phyloP scores from a whole-genome alignment of 352 stramenopile species.

The Phytophthora sp. region DNA sequence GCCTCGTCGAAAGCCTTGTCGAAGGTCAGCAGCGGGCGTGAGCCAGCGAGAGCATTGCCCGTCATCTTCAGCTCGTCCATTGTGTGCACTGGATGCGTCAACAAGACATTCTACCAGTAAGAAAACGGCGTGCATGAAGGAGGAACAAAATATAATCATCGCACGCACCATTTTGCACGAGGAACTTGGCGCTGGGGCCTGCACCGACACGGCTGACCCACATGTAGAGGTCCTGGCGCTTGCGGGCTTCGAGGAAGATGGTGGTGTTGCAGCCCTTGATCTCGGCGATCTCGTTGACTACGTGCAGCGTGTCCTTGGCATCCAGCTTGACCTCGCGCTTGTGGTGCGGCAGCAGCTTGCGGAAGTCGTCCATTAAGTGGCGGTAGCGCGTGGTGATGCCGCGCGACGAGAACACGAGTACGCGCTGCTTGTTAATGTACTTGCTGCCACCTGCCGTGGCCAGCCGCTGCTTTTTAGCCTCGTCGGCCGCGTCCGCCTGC shows the following conservation, averaged over 20 bases:
- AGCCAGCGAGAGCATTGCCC: slow-evolving; percentile 98
- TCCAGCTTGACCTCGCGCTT: slow-evolving; percentile 99
- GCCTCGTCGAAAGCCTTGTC: slow-evolving; percentile 92
- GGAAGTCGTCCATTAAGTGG: slow-evolving; percentile 98
- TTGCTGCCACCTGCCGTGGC: slow-evolving; percentile 38
- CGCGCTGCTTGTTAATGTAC: slow-evolving; percentile 94
- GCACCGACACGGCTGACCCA: slow-evolving; percentile 96
- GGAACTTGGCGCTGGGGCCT: slow-evolving; percentile 97
- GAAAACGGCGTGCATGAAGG: neutral
- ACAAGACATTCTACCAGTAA: neutral
- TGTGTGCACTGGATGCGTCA: slow-evolving; percentile 93
- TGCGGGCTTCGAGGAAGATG: slow-evolving; percentile 97
- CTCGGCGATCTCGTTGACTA: slow-evolving; percentile 99
- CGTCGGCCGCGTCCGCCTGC: slow-evolving; percentile 35
- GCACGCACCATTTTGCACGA: slow-evolving; percentile 94
- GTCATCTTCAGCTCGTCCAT: slow-evolving; percentile 99
- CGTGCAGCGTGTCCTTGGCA: slow-evolving; percentile 92
- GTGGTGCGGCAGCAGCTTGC: slow-evolving; percentile 97
- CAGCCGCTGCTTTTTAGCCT: slow-evolving; percentile 50
- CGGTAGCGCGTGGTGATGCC: slow-evolving; percentile 96
- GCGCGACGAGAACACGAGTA: slow-evolving; percentile 93
- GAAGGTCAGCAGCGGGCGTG: slow-evolving; percentile 97
- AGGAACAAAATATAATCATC: neutral
- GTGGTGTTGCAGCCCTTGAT: slow-evolving; percentile 98
- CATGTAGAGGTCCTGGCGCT: slow-evolving; percentile 98